Percentiles rank a stretch among this genome's conserved stretches.
Evolutionary conservation across 495 filamentous ascomycete species (phyloP).

Genomic region (Pyrenula aspistea): DNA sequence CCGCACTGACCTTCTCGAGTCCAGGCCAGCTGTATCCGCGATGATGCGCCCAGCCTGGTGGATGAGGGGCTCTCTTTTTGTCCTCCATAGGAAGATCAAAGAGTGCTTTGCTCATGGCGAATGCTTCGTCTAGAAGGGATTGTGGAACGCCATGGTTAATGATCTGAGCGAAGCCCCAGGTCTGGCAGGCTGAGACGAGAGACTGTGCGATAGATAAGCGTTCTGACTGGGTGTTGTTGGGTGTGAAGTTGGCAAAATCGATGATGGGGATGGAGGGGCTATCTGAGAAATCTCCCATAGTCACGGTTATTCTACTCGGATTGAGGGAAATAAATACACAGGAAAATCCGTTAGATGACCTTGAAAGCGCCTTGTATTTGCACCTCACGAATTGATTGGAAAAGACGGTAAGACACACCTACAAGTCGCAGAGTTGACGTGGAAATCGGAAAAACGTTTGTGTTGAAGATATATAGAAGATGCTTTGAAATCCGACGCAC

Average conservation of each 20-base stretch:
- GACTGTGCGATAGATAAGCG: conserved; percentile 31
- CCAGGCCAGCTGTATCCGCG: conserved; percentile 56
- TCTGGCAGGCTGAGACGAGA: conserved; percentile 38
- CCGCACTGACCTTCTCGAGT: conserved; percentile 52
- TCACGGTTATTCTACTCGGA: too few relatives aligned
- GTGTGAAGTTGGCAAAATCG: conserved; percentile 35
- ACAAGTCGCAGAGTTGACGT: too few relatives aligned
- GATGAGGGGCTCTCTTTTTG: conserved; percentile 49
- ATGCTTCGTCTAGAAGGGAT: conserved; percentile 35
- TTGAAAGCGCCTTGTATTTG: too few relatives aligned
- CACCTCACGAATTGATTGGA: too few relatives aligned
- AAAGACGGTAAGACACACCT: too few relatives aligned
- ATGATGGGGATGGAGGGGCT: conserved; percentile 34
- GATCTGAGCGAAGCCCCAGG: conserved; percentile 49
- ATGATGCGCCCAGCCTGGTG: conserved; percentile 41
- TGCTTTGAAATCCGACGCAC: too few relatives aligned
- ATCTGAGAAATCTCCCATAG: not conserved
- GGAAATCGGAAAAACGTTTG: too few relatives aligned
- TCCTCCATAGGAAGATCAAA: conserved; percentile 30
- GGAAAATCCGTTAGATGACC: too few relatives aligned
- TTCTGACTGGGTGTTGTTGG: conserved; percentile 13
- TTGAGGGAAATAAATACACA: too few relatives aligned
- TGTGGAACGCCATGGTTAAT: conserved; percentile 39
- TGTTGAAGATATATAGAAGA: too few relatives aligned
- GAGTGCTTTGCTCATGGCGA: conserved; percentile 36